These are phyloP conservation scores for Yarrowia galli DNA, from an alignment of 1,139 yeast genomes.

Conservation along the genomic window DNA sequence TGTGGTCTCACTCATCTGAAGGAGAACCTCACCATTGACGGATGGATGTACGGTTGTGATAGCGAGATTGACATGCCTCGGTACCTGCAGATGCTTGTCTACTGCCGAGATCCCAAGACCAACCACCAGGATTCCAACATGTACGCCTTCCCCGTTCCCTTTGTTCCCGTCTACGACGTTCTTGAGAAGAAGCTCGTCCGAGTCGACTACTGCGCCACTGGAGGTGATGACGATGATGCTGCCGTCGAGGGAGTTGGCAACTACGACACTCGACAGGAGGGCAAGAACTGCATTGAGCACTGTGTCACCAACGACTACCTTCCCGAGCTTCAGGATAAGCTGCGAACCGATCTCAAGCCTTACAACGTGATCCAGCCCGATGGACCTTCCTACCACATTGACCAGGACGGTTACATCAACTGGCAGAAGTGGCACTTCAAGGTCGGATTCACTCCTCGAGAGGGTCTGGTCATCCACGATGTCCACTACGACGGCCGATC, in stretches of 20 bases:
- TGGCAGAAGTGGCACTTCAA: slow-evolving; percentile 95
- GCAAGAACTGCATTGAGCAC: slow-evolving; percentile 69
- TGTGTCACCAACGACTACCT: slow-evolving; percentile 62
- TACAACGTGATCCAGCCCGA: slow-evolving; percentile 81
- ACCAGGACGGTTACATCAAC: slow-evolving; percentile 67
- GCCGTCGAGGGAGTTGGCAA: slow-evolving; percentile 52
- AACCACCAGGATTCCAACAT: slow-evolving; percentile 82
- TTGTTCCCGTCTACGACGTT: slow-evolving; percentile 81
- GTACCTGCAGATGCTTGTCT: slow-evolving; percentile 78
- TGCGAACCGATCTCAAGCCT: slow-evolving; percentile 68
- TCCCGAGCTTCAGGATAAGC: slow-evolving; percentile 58
- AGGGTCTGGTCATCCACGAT: slow-evolving; percentile 82
- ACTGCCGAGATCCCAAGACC: slow-evolving; percentile 62
- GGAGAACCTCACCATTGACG: slow-evolving; percentile 73
- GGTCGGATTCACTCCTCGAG: slow-evolving; percentile 77
- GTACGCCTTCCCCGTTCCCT: slow-evolving; percentile 82
- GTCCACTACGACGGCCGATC: slow-evolving; percentile 83
- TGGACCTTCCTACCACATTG: slow-evolving; percentile 77
- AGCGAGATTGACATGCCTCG: slow-evolving; percentile 78
- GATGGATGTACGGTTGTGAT: slow-evolving; percentile 92
- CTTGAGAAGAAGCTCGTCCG: slow-evolving; percentile 69
- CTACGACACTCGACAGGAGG: slow-evolving; percentile 61
- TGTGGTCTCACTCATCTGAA: slow-evolving; percentile 60
- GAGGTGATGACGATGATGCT: slow-evolving; percentile 63
- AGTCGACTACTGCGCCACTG: slow-evolving; percentile 76